A percentile compares a stretch with the other conserved stretches of the same genome.
Evolutionary conservation across 1,139 yeast genomes (phyloP).

Genomic region (Chernovozyma sophiae-reginae): DNA sequence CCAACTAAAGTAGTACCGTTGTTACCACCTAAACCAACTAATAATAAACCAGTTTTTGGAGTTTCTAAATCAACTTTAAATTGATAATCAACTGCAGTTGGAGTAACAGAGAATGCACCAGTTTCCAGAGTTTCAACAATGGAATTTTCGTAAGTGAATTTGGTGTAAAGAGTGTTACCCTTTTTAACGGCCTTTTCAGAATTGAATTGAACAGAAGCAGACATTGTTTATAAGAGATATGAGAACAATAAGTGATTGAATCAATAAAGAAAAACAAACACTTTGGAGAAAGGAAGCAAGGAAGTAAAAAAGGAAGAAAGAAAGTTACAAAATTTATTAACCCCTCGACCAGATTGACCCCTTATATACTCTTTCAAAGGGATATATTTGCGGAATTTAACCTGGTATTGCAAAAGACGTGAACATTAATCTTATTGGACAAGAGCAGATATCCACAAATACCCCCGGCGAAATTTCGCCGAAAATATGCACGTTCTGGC

Average conservation of each 20-base stretch:
- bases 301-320: not conserved
- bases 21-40: slow-evolving; percentile 96
- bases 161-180: slow-evolving; percentile 59
- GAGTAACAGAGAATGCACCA: slow-evolving; percentile 66
- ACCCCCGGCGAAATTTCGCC: slow-evolving; percentile 29
- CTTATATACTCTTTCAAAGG: not conserved
- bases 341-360: not conserved
- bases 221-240: slow-evolving; percentile 2
- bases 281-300: not conserved
- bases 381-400: too few relatives aligned
- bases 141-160: slow-evolving; percentile 49
- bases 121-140: slow-evolving; percentile 38
- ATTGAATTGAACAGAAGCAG: slow-evolving; percentile 47
- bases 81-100: slow-evolving; percentile 69
- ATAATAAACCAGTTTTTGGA: slow-evolving; percentile 84
- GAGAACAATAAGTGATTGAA: slow-evolving; percentile 10
- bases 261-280: slow-evolving; percentile 6
- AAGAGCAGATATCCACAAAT: slow-evolving; percentile 1
- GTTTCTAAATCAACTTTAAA: slow-evolving; percentile 80
- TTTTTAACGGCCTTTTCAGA: slow-evolving; percentile 59
- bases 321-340: slow-evolving; percentile 1
- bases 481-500: slow-evolving; percentile 11
- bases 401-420: too few relatives aligned
- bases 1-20: slow-evolving; percentile 91
- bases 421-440: slow-evolving; percentile 1